Conservation (phyloP, 345 rosid genomes). For the Dimocarpus longan region DNA sequence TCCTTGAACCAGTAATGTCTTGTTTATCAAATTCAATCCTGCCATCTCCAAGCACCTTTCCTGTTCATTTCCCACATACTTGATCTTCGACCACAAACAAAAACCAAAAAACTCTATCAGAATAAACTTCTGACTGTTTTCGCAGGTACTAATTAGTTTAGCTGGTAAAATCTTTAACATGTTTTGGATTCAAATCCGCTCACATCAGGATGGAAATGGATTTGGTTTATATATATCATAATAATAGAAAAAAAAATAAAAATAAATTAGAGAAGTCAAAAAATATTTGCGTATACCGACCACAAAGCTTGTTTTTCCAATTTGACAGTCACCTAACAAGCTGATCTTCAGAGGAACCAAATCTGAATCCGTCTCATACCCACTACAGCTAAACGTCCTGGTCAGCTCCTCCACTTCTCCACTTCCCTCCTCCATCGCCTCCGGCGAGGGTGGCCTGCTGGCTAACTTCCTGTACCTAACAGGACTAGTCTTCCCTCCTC, state of each 20-base stretch:
- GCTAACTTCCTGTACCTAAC: constrained; percentile 51
- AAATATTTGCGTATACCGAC: constrained; percentile 37
- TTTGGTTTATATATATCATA: too few species aligned
- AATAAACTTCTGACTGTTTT: background rate
- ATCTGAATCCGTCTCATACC: constrained; percentile 65
- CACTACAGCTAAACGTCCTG: constrained; percentile 27
- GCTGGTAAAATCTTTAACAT: too few species aligned
- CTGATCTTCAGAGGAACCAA: constrained; percentile 89
- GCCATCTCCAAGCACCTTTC: constrained; percentile 68
- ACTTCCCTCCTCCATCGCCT: constrained; percentile 25
- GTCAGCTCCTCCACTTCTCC: constrained; percentile 13
- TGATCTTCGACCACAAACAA: constrained; percentile 45
- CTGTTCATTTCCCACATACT: constrained; percentile 84
- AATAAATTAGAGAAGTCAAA: too few species aligned
- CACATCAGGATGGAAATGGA: too few species aligned
- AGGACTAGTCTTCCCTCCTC: constrained; percentile 38
- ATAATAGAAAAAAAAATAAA: background rate
- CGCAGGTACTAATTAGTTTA: too few species aligned
- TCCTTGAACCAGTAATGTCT: constrained; percentile 76
- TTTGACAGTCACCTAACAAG: constrained; percentile 87
- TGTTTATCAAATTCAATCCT: constrained; percentile 86
- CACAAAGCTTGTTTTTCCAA: constrained; percentile 92
- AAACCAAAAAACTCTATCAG: background rate
- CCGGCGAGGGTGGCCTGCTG: constrained; percentile 39
- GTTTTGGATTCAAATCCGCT: too few species aligned